Evolutionary conservation across 1,284 basidiomycete genomes (phyloP), one percentile per base, ranked within the genome.

Genomic region (Microbotryum violaceum): DNA sequence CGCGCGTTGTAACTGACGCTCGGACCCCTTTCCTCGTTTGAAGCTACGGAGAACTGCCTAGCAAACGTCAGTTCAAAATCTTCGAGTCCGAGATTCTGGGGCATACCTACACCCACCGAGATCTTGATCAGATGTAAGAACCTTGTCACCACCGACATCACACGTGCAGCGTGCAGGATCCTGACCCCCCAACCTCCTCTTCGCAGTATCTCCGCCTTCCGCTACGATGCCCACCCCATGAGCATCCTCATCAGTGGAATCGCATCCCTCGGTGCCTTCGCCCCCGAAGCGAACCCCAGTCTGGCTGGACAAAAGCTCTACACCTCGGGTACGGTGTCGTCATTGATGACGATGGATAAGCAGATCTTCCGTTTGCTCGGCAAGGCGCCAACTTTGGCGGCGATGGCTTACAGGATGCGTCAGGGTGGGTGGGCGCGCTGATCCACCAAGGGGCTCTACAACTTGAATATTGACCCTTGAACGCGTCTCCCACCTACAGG

Each of bases 321-420:
- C 75, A 89, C 87, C 4, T 29, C 45, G 7, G 65, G 66, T 10
- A 67, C 58, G 23, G 57, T 67, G 8, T 79, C 72, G 0, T 86
- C 86, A 3, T 79, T 91, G 5, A 84, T 80, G 33, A 79, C 82
- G 50, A 88, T 92, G 85, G 90, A 92, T 75, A 89, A 88, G 77
- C 90, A 92, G 73, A 91, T 92, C 56, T 89, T 85, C 75, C 79
- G 90, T 61, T 75, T 92, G 4, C 86, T 91, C 59, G 89, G 89
- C 21, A 92, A 92, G 73, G 85, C 87, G 14, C 89, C 87, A 2
- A 90, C 89, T 0, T 78, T 92, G 27, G 89, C 89, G 65, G 87
- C 90, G 37, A 29, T 27, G 25, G 56, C 27, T n/a, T 27, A 33
- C n/a, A 12, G 31, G 23, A 14, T 25, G 23, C 29, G 49, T 50